A percentile compares a stretch with the other conserved stretches of the same genome.
These are phyloP conservation scores for Pythium phragmitis DNA, from an alignment of 352 stramenopile genomes.

Conservation along the genomic window DNA sequence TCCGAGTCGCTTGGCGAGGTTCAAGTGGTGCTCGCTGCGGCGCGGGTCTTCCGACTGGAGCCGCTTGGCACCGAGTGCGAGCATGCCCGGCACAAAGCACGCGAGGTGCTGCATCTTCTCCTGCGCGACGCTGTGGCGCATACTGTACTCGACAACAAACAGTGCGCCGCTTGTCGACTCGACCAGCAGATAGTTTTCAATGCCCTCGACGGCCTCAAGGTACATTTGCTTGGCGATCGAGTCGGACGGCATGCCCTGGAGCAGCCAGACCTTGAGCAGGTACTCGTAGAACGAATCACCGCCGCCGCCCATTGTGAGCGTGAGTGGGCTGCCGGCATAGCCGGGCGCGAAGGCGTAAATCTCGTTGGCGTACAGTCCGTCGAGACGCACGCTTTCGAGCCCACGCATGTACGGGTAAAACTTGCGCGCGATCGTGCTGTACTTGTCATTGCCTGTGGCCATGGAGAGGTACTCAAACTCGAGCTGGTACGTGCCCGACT, in stretches of 20 bases:
- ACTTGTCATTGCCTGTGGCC: constrained; percentile 78
- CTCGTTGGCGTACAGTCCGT: constrained; percentile 91
- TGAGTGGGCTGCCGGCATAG: constrained; percentile 1
- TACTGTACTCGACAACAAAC: constrained; percentile 53
- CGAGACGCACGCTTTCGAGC: constrained; percentile 45
- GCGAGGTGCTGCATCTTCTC: constrained; percentile 95
- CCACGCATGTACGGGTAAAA: constrained; percentile 47
- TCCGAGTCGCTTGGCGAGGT: constrained; percentile 87
- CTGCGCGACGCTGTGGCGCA: constrained; percentile 31
- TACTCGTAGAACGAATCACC: constrained; percentile 99
- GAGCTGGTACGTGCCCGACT: constrained; percentile 84
- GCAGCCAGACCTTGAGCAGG: constrained; percentile 96
- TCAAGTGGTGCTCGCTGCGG: constrained; percentile 77
- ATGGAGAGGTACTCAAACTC: constrained; percentile 81
- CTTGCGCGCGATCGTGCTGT: constrained; percentile 57
- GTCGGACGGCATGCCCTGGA: constrained; percentile 78
- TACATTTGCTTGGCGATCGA: constrained; percentile 85
- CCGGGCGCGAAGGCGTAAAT: constrained; percentile 41
- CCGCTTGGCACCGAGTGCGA: constrained; percentile 81
- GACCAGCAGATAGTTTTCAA: constrained; percentile 89
- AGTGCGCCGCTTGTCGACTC: constrained; percentile 53
- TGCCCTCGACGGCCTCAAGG: constrained; percentile 91
- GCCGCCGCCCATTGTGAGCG: constrained; percentile 92
- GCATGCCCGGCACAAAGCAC: constrained; percentile 94
- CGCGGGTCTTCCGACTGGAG: constrained; percentile 36